phyloP scores from a whole-genome alignment of 371 early-diverging fungal species.

The Umbelopsis sp. region DNA sequence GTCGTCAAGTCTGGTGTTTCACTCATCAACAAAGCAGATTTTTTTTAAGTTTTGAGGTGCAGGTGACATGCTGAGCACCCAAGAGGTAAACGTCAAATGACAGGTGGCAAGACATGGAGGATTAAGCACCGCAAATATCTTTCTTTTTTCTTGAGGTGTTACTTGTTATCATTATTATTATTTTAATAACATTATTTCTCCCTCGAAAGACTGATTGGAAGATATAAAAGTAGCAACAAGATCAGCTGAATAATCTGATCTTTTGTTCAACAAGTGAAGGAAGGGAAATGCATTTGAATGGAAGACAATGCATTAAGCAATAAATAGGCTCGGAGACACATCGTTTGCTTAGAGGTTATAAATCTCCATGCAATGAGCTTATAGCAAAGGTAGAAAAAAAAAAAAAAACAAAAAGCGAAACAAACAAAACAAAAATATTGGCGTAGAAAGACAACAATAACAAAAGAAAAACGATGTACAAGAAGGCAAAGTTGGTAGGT shows the following conservation, averaged over 20 bases:
- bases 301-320: neutral
- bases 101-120: neutral
- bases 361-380: conserved; percentile 1
- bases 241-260: too few relatives aligned
- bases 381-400: neutral
- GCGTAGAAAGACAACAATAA: conserved; percentile 4
- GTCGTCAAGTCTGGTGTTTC: too few relatives aligned
- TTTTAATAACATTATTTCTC: too few relatives aligned
- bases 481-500: neutral
- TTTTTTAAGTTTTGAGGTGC: neutral
- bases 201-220: too few relatives aligned
- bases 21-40: too few relatives aligned
- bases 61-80: neutral
- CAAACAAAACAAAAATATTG: conserved; percentile 13
- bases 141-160: too few relatives aligned
- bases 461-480: conserved; percentile 12
- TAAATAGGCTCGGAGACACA: conserved; percentile 13
- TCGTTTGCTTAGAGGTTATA: neutral
- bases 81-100: neutral
- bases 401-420: neutral
- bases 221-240: too few relatives aligned
- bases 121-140: neutral
- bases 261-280: too few relatives aligned
- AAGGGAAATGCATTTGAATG: neutral
- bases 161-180: too few relatives aligned